Percentiles rank a stretch among this genome's conserved stretches.
Evolutionary conservation across 805 yeast species (phyloP).

Genomic region (Saturnispora saitoi): DNA sequence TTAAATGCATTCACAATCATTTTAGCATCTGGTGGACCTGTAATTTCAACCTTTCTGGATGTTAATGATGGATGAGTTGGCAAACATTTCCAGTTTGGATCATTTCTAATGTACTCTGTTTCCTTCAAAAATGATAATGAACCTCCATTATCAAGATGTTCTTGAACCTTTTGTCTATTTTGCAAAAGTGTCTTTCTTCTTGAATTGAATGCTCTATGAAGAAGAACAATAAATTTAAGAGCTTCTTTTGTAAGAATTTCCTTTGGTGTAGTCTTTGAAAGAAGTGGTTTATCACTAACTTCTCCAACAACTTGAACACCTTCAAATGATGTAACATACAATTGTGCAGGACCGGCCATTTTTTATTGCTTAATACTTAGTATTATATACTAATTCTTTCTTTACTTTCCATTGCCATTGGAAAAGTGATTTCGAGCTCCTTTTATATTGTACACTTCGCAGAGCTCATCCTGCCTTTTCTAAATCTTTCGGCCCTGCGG

Average conservation of each 20-base stretch:
- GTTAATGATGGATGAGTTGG: conserved; percentile 63
- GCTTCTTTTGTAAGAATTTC: conserved; percentile 53
- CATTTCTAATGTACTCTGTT: conserved; percentile 61
- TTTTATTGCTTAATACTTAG: no score
- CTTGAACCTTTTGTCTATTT: conserved; percentile 55
- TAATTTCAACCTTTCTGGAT: conserved; percentile 72
- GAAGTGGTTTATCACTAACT: conserved; percentile 27
- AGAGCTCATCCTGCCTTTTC: background rate
- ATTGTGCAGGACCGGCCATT: conserved; percentile 15
- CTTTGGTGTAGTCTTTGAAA: conserved; percentile 36
- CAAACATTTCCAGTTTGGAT: conserved; percentile 69
- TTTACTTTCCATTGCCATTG: no score
- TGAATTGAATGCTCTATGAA: conserved; percentile 64
- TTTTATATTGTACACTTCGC: conserved; percentile 1
- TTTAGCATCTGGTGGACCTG: conserved; percentile 80
- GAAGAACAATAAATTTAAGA: conserved; percentile 57
- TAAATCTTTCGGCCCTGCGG: background rate
- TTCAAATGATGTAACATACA: conserved; percentile 29
- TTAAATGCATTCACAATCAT: conserved; percentile 79
- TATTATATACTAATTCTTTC: no score
- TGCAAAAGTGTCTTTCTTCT: conserved; percentile 50
- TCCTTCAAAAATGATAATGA: conserved; percentile 58
- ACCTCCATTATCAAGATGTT: conserved; percentile 51
- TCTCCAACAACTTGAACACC: conserved; percentile 50
- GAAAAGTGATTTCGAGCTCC: background rate